Conservation (phyloP, 169 alveolate genomes). For the Cryptosporidium xiaoi region DNA sequence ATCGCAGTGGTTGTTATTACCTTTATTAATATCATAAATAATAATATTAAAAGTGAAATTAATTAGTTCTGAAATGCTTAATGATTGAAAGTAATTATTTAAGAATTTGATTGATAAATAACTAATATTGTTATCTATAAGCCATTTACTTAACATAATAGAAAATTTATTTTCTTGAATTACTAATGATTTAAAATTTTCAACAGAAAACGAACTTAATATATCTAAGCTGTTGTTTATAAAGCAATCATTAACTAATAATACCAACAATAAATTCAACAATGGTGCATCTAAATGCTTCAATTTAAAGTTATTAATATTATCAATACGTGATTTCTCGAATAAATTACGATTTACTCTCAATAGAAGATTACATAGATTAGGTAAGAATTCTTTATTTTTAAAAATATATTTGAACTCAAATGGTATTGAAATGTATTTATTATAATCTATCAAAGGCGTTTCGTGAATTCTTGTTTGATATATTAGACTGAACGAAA, state of each 20-base stretch:
- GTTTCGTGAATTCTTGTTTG: constrained; percentile 49
- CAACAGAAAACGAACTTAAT: not conserved
- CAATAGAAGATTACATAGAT: constrained; percentile 6
- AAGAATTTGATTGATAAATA: not conserved
- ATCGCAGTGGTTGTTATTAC: not conserved
- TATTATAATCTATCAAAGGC: constrained; percentile 1
- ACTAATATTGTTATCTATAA: not conserved
- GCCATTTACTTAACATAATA: constrained; percentile 1
- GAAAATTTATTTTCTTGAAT: constrained; percentile 4
- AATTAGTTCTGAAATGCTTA: not conserved
- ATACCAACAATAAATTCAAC: constrained; percentile 10
- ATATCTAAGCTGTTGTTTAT: not conserved
- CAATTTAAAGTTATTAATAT: not conserved
- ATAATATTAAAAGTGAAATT: not conserved
- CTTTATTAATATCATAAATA: not conserved
- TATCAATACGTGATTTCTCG: not conserved
- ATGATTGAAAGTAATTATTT: not conserved
- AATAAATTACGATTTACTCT: not conserved
- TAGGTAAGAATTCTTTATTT: constrained; percentile 3
- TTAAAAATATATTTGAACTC: constrained; percentile 5
- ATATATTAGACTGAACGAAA: constrained; percentile 36
- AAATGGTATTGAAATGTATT: constrained; percentile 9
- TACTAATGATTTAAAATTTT: constrained; percentile 3
- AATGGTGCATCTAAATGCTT: not conserved
- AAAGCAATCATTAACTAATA: not conserved